A percentile compares a stretch with the other conserved stretches of the same genome.
Evolutionary conservation across 768 basidiomycete genomes (phyloP).

Genomic region (Hirschioporus abietinus): DNA sequence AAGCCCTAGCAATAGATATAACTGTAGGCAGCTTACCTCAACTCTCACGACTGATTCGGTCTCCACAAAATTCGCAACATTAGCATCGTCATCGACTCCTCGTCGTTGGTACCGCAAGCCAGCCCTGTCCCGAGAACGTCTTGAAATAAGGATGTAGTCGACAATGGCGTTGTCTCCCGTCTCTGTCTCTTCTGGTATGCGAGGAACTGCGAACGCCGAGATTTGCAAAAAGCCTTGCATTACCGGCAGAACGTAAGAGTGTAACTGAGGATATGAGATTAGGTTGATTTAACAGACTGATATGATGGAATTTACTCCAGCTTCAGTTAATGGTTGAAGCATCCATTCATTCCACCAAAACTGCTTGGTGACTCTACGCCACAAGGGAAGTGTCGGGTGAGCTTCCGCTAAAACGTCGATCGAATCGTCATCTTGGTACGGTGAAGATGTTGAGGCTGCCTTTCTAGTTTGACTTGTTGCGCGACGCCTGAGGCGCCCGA

Average conservation of each 20-base stretch:
- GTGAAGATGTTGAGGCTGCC: conserved; percentile 20
- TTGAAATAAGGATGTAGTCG: conserved; percentile 78
- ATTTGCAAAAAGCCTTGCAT: conserved; percentile 92
- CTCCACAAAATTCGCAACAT: conserved; percentile 95
- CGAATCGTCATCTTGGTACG: conserved; percentile 26
- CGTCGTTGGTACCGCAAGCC: conserved; percentile 92
- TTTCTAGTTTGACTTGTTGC: conserved; percentile 45
- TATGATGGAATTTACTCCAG: conserved; percentile 54
- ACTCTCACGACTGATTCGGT: conserved; percentile 86
- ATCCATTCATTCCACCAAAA: conserved; percentile 98
- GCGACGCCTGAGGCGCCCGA: conserved; percentile 47
- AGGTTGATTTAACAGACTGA: background rate
- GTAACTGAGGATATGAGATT: conserved; percentile 42
- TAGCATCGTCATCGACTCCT: conserved; percentile 88
- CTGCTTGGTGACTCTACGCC: conserved; percentile 83
- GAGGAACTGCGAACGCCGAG: conserved; percentile 58
- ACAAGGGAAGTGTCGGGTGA: conserved; percentile 72
- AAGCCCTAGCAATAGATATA: conserved; percentile 6
- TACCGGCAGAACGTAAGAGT: conserved; percentile 83
- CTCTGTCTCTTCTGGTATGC: conserved; percentile 35
- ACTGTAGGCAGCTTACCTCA: conserved; percentile 44
- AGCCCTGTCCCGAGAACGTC: conserved; percentile 83
- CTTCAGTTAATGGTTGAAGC: conserved; percentile 77
- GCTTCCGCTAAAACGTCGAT: conserved; percentile 65
- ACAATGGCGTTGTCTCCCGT: conserved; percentile 39